Base-by-base conservation (phyloP, 2,329 filamentous ascomycete genomes). In the Fusarium bactridioides region DNA sequence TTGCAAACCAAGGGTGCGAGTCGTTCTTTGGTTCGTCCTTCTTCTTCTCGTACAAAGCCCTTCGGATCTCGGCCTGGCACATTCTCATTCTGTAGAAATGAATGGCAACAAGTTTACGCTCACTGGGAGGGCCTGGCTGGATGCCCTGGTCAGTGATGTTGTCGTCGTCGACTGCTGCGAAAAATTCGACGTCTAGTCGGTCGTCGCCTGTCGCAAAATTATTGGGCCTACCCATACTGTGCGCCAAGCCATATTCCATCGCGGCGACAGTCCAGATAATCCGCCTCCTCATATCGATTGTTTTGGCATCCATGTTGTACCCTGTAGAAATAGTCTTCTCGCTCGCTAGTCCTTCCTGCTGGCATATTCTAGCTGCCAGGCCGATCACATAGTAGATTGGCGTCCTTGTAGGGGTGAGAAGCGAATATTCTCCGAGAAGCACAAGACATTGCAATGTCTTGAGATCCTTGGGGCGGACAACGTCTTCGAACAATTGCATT, bases 311-410 rank as follows among this genome's bases (percentile, higher is more conserved):
- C 21, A 91, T 82, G 11, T 86, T 84, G 38, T 88, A 87, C 13
- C 89, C 89, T 45, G 88, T 85, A 3, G 88, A 88, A 64, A 98
- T 94, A 1, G 94, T 97, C 79, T 94, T 93, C 81, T 98, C 96
- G 76, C 97, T 94, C 25, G 92, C 92, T 47, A 98, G 85, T 10
- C 95, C 94, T 58, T 98, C 87, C 62, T 97, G 94, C 79, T 98
- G 95, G 79, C 93, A 94, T 56, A 99, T 90, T 73, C 94, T 91
- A 21, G 94, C 92, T 12, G 94, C 95, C 25, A 97, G 88, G 11
- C 96, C 96, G 50, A 98, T 90, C 55, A 98, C 91, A 82, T 97
- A 98, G 83, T 97, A 98, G 25, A 97, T 92, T 21, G 95, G 94
- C 10, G 94, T 97, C 67, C 95, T 87, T 3, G 95, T 98, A 1